Base-by-base conservation (phyloP, 768 basidiomycete genomes). In the Cytidiella melzeri region DNA sequence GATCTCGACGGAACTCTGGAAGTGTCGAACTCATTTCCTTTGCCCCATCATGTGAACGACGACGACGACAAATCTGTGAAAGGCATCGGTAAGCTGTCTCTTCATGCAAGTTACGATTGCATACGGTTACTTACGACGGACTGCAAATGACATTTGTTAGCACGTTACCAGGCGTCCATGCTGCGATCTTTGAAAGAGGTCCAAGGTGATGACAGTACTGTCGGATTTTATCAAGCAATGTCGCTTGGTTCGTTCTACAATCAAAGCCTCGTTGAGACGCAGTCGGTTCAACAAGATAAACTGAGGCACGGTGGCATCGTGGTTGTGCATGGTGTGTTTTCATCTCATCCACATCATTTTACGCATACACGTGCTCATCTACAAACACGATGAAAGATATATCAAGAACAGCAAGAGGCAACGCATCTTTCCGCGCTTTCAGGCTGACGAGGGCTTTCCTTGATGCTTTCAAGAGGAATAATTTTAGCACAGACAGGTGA, bases 171-270 rank as follows among this genome's bases (percentile, higher is more conserved):
- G 67, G 73, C 77, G 28, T 77, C 83, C 50, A 90, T 93, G 89
- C 72, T 93, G 41, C 81, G 87, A 48, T 85, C 87, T 20, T 73
- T 97, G 61, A 88, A 90, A 62, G 92, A 94, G 64, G 92, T 94
- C 47, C 86, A 89, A 60, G 81, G 84, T 30, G 92, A 94, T 60
- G 92, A 95, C 67, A 91, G 84, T 55, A 80, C 93, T 27, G 86
- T 96, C 48, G 94, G 94, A 34, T 92, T 95, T 67, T 97, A 97
- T 71, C 91, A 95, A 62, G 87, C 88, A 39, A 91, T 85, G 23
- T 81, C 83, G 7, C 75, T 91, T 34, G 90, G 90, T 38, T 87
- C 89, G 4, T 92, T 92, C 65, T 87, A 86, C 67, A 88, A 80
- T 61, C 88, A 90, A 64, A 75, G 78, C 6, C 64, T 92, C 43